Percentiles rank a stretch among this genome's conserved stretches.
Evolutionary conservation across 2,329 filamentous ascomycete genomes (phyloP).

Genomic region (Venturia effusa): DNA sequence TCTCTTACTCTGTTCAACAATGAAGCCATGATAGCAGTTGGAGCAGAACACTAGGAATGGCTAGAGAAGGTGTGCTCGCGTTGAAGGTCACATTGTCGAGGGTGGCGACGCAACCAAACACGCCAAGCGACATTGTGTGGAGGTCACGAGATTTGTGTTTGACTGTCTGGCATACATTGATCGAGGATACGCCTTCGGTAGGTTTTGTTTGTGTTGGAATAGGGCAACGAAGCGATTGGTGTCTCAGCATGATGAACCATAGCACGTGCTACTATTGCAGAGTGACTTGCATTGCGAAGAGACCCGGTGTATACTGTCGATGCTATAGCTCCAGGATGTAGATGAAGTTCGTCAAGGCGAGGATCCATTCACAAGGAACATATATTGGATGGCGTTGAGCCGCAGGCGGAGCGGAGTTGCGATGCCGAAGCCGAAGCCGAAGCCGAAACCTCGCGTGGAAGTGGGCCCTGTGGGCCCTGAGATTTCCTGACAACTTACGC

Average conservation of each 20-base stretch:
- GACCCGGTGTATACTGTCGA: neutral
- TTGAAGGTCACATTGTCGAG: neutral
- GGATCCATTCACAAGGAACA: neutral
- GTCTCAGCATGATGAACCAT: neutral
- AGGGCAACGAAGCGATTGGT: neutral
- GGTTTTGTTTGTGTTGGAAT: neutral
- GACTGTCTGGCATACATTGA: conserved; percentile 1
- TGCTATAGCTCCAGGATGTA: neutral
- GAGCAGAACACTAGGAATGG: neutral
- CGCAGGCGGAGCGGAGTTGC: no score
- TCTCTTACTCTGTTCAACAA: conserved; percentile 1
- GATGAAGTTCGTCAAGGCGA: neutral
- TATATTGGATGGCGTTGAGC: neutral
- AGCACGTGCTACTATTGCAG: neutral
- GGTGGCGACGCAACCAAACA: neutral
- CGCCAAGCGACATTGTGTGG: neutral
- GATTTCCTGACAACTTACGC: no score
- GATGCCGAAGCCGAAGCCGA: no score
- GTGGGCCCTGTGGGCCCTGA: no score
- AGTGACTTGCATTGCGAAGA: neutral
- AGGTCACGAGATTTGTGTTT: neutral
- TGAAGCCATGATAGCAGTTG: neutral
- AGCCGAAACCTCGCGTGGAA: no score
- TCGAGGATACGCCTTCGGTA: neutral
- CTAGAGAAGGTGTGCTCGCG: neutral